Conservation (phyloP, 164 flowering plant species). For the grape (Vitis vinifera) region DNA sequence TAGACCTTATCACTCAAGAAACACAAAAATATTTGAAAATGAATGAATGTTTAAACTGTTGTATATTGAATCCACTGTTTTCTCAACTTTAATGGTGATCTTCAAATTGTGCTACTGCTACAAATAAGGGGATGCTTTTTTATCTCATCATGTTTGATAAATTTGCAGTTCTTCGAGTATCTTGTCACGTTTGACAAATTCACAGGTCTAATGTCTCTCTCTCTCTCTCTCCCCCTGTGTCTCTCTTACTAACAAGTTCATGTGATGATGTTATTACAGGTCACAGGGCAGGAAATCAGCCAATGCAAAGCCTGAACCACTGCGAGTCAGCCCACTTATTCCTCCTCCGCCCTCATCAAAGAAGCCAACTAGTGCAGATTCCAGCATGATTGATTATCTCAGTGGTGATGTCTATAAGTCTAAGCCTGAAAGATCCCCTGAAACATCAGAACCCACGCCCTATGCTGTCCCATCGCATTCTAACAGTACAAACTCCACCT, state of each 20-base stretch:
- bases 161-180: too few relatives aligned
- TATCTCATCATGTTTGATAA: too few relatives aligned
- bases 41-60: too few relatives aligned
- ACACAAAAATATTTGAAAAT: too few relatives aligned
- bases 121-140: too few relatives aligned
- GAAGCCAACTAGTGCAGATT: slow-evolving; percentile 35
- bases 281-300: slow-evolving; percentile 47
- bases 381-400: slow-evolving; percentile 65
- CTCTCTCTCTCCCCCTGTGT: too few relatives aligned
- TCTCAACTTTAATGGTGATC: too few relatives aligned
- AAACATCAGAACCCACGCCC: slow-evolving; percentile 29
- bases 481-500: slow-evolving; percentile 17
- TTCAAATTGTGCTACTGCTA: too few relatives aligned
- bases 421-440: slow-evolving; percentile 37
- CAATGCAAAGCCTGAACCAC: slow-evolving; percentile 28
- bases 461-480: slow-evolving; percentile 25
- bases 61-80: too few relatives aligned
- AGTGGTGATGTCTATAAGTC: slow-evolving; percentile 76
- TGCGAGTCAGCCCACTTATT: slow-evolving; percentile 49
- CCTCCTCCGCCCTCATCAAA: slow-evolving; percentile 85
- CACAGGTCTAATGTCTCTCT: too few relatives aligned
- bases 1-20: too few relatives aligned
- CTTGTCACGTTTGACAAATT: too few relatives aligned
- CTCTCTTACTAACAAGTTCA: not conserved
- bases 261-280: slow-evolving; percentile 33